Evolutionary conservation across 2,329 filamentous ascomycete species (phyloP), one percentile per base, ranked within the genome.

Genomic region (Ophiosphaerella narmari): DNA sequence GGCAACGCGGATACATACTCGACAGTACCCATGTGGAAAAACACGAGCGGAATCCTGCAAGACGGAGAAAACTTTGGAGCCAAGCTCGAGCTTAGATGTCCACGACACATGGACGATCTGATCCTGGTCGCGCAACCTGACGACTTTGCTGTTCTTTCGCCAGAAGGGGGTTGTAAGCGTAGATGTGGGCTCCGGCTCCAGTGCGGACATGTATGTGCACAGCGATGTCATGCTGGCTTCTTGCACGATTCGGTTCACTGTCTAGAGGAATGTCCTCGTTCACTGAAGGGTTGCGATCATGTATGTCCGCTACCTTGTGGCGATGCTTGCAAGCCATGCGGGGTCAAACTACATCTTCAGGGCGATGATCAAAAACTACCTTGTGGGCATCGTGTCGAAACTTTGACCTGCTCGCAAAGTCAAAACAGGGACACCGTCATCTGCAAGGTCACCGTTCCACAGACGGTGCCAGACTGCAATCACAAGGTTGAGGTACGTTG

Each of bases 1-100:
- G 86, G 88, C 1, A 87, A 90, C 59, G 64, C 83, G 0, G 67
- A 80, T 0, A 90, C 86, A 0, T 86, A 80, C 26, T 63, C 63
- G 0, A 69, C 76, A 16, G 77, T 89, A 0, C 64, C 70, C 0
- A 90, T 90, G 86, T 91, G 87, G 87, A 60, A 68, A 0, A 60
- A 82, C 0, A 83, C 90, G 0, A 67, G 86, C 7, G 50, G 71
- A 0, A 81, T 86, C 18, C 70, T 91, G 2, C 54, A 49, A 29
- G 26, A 29, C 7, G 50, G 48, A 1, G 37, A 38, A 0, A 56
- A 60, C 4, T 54, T 41, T 2, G 40, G 1, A 64, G 66, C 0
- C 38, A 44, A 0, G 9, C 37, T 2, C 34, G 72, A 1, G 57
- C 37, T 5, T 54, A 72, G 59, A 33, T 73, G 69, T 31, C 60